Evolutionary conservation across 495 filamentous ascomycete species (phyloP).

Genomic region (Thozetella sp.): DNA sequence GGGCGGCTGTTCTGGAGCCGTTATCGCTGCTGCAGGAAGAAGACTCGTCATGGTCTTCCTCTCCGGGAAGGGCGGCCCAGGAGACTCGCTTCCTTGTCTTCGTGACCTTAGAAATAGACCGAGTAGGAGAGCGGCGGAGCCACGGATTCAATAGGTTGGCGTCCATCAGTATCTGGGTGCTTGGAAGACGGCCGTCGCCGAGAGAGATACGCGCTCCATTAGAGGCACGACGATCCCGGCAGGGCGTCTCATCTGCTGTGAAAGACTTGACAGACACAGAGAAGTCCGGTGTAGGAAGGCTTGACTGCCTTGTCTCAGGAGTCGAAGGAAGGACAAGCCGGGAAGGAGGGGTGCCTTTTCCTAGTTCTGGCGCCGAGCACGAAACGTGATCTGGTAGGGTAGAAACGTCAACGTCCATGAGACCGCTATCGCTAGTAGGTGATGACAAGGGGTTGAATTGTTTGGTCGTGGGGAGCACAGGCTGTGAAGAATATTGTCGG

Average conservation of each 20-base stretch:
- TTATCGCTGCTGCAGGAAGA: background rate
- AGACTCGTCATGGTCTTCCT: conserved; percentile 5
- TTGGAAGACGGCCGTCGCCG: conserved; percentile 15
- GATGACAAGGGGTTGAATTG: background rate
- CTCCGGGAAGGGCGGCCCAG: conserved; percentile 22
- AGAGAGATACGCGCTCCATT: conserved; percentile 14
- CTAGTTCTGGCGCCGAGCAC: background rate
- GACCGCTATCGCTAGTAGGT: background rate
- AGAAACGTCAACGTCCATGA: background rate
- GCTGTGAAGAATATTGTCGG: background rate
- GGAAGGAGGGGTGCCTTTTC: conserved; percentile 5
- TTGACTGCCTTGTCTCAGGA: conserved; percentile 17
- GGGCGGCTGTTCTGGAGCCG: background rate
- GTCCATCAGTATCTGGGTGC: conserved; percentile 21
- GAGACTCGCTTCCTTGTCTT: conserved; percentile 26
- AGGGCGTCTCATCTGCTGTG: conserved; percentile 26
- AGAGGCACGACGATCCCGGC: conserved; percentile 9
- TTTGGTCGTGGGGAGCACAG: background rate
- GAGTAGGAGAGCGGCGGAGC: conserved; percentile 2
- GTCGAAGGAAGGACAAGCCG: conserved; percentile 18
- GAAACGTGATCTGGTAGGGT: background rate
- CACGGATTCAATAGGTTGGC: conserved; percentile 27
- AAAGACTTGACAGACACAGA: conserved; percentile 29
- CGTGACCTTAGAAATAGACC: background rate
- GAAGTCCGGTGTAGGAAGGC: conserved; percentile 30